Evolutionary conservation across 345 rosid genomes (phyloP).

Genomic region (Moricandia arvensis): DNA sequence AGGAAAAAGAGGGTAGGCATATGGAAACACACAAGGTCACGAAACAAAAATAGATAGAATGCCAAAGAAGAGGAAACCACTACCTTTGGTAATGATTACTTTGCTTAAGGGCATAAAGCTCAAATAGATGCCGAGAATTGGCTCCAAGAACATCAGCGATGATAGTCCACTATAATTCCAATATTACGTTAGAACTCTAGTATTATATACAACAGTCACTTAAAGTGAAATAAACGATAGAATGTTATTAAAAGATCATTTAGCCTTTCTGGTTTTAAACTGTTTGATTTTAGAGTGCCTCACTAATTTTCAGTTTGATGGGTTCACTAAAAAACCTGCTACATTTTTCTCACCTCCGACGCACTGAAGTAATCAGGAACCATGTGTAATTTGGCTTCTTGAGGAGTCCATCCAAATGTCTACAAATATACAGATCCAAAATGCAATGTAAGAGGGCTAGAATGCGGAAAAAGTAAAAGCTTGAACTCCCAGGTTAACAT

Average conservation of each 20-base stretch:
- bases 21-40: neutral
- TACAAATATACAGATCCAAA: conserved; percentile 40
- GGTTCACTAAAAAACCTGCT: conserved; percentile 12
- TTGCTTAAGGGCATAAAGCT: conserved; percentile 90
- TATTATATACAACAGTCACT: neutral
- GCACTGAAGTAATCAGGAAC: conserved; percentile 81
- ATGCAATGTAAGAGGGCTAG: neutral
- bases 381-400: conserved; percentile 94
- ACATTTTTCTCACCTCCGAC: conserved; percentile 64
- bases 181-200: conserved; percentile 24
- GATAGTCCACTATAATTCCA: conserved; percentile 66
- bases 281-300: conserved; percentile 4
- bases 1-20: too few relatives aligned
- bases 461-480: neutral
- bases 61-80: conserved; percentile 20
- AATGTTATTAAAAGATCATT: neutral
- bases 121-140: conserved; percentile 88
- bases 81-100: conserved; percentile 75
- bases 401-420: conserved; percentile 92
- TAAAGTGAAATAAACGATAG: neutral
- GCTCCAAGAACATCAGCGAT: conserved; percentile 88
- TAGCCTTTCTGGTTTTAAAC: neutral
- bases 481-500: neutral
- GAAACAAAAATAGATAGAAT: neutral
- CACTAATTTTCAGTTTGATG: conserved; percentile 1